A percentile compares a stretch with the other conserved stretches of the same genome.
phyloP scores from a whole-genome alignment of 306 rosid species.

The Prunus salicina region DNA sequence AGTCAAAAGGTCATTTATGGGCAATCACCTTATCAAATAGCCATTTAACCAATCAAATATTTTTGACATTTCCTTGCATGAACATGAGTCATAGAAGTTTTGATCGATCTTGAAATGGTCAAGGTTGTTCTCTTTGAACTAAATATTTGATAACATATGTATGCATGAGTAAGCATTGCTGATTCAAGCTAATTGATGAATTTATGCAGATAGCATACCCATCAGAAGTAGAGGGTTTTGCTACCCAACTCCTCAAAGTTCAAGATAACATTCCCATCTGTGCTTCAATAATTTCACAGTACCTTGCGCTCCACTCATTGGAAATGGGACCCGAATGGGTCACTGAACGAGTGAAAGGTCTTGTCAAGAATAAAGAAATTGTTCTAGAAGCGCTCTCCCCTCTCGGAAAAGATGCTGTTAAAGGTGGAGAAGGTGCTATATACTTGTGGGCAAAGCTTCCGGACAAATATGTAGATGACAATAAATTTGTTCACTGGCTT shows the following conservation, averaged over 20 bases:
- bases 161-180: not conserved
- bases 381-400: constrained; percentile 66
- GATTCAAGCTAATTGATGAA: not conserved
- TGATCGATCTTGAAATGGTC: not conserved
- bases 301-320: constrained; percentile 80
- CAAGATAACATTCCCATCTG: constrained; percentile 99
- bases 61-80: not conserved
- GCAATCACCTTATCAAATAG: not conserved
- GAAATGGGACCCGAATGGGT: constrained; percentile 86
- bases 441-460: constrained; percentile 99
- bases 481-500: constrained; percentile 79
- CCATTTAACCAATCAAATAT: not conserved
- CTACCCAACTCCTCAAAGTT: constrained; percentile 80
- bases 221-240: constrained; percentile 69
- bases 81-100: not conserved
- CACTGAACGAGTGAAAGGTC: constrained; percentile 54
- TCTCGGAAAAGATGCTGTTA: constrained; percentile 72
- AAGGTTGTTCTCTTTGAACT: not conserved
- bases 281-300: constrained; percentile 82
- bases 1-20: no score
- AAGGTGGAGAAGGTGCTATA: constrained; percentile 96
- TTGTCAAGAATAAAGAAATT: constrained; percentile 61
- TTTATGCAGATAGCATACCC: constrained; percentile 91
- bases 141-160: not conserved
- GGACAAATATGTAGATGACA: constrained; percentile 42